A percentile compares a stretch with the other conserved stretches of the same genome.
Evolutionary conservation across 2,329 filamentous ascomycete genomes (phyloP).

Genomic region (Monosporascus ibericus): DNA sequence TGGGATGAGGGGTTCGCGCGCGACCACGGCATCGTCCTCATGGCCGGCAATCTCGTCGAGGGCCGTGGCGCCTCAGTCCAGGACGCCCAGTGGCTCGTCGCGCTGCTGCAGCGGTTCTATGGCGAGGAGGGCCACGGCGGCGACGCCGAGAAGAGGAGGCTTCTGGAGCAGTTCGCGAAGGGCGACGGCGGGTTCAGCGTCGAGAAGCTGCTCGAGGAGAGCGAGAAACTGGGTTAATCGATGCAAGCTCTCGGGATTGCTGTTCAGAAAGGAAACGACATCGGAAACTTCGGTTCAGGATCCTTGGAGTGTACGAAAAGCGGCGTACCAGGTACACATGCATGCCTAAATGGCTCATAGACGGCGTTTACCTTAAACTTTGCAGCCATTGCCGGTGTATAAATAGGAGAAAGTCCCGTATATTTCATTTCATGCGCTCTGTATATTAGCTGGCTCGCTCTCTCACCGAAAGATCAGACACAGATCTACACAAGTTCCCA

Average conservation of each 20-base stretch:
- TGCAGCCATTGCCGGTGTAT: neutral
- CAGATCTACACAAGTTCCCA: too few relatives aligned
- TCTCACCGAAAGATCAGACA: too few relatives aligned
- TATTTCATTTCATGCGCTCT: neutral
- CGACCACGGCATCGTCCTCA: constrained; percentile 72
- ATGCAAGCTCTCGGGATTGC: too few relatives aligned
- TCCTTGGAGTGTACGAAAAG: neutral
- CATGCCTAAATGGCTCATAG: constrained; percentile 1
- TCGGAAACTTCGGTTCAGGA: too few relatives aligned
- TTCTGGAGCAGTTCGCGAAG: constrained; percentile 75
- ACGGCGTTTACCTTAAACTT: neutral
- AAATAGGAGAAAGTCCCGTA: neutral
- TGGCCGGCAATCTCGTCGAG: constrained; percentile 76
- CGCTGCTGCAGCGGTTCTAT: constrained; percentile 95
- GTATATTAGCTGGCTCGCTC: neutral
- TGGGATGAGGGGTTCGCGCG: constrained; percentile 59
- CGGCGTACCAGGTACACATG: too few relatives aligned
- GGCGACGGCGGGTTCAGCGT: constrained; percentile 78
- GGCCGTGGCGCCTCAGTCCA: constrained; percentile 70
- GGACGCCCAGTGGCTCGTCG: constrained; percentile 82
- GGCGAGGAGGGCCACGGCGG: constrained; percentile 50
- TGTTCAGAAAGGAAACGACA: neutral
- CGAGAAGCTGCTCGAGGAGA: constrained; percentile 80
- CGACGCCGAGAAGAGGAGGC: constrained; percentile 54
- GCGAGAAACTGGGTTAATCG: constrained; percentile 63